Evolutionary conservation across 2,329 filamentous ascomycete species (phyloP).

Genomic region (Fusarium setosum): DNA sequence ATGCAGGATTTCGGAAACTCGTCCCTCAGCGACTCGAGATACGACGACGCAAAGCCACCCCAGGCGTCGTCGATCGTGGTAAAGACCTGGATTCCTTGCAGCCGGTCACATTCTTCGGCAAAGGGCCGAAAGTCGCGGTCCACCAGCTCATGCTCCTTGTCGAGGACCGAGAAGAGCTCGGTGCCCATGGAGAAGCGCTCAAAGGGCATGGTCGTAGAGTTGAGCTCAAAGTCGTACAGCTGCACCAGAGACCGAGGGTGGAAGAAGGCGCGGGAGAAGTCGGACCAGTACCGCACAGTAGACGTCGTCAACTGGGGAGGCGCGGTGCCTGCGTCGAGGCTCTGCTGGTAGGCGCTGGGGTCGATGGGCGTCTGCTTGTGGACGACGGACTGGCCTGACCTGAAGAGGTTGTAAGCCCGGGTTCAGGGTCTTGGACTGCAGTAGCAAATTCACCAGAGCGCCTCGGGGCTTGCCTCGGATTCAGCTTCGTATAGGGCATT

Average conservation of each 20-base stretch:
- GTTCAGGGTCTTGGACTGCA: not conserved
- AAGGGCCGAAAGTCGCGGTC: conserved; percentile 93
- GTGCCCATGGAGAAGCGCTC: conserved; percentile 89
- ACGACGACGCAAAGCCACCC: conserved; percentile 80
- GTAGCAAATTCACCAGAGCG: conserved; percentile 49
- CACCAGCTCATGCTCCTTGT: conserved; percentile 85
- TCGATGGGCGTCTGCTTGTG: conserved; percentile 76
- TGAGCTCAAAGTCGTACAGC: conserved; percentile 86
- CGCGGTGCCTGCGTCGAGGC: conserved; percentile 78
- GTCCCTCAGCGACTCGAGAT: conserved; percentile 83
- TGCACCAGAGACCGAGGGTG: conserved; percentile 90
- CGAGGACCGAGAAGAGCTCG: conserved; percentile 78
- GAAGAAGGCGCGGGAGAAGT: conserved; percentile 93
- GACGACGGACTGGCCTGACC: conserved; percentile 75
- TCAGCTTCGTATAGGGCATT: conserved; percentile 84
- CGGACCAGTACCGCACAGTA: conserved; percentile 94
- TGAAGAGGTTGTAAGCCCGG: conserved; percentile 43
- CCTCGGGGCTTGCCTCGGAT: conserved; percentile 46
- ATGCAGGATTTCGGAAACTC: conserved; percentile 90
- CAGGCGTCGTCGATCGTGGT: conserved; percentile 81
- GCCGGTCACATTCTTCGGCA: conserved; percentile 90
- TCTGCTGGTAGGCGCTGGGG: conserved; percentile 80
- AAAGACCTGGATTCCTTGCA: conserved; percentile 88
- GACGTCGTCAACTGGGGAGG: conserved; percentile 74
- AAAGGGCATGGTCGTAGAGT: conserved; percentile 84